Percentiles rank a stretch among this genome's conserved stretches.
These are phyloP conservation scores for Kazachstania psychrophila DNA, from an alignment of 805 yeast species.

Conservation along the genomic window DNA sequence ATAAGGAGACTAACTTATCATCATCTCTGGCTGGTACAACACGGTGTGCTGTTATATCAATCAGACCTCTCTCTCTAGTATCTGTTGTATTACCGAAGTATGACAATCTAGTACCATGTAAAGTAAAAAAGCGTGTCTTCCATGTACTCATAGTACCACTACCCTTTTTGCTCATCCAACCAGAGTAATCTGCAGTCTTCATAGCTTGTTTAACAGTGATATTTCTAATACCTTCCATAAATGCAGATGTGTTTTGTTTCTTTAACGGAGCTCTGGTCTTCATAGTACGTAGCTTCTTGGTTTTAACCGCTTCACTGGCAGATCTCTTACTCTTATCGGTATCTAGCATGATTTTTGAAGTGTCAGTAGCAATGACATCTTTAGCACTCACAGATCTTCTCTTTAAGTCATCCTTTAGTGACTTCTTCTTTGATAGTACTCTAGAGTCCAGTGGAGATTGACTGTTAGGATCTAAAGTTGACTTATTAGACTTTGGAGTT, in stretches of 20 bases:
- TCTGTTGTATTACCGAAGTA: conserved; percentile 76
- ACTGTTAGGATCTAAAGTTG: conserved; percentile 1
- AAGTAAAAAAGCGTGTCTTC: conserved; percentile 75
- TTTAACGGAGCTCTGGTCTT: conserved; percentile 39
- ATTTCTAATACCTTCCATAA: conserved; percentile 76
- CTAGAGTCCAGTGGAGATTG: background rate
- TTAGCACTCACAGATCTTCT: conserved; percentile 47
- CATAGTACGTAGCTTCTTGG: conserved; percentile 45
- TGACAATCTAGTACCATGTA: conserved; percentile 88
- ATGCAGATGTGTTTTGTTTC: conserved; percentile 67
- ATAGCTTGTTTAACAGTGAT: conserved; percentile 72
- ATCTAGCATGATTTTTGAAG: conserved; percentile 9
- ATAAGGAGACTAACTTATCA: conserved; percentile 74
- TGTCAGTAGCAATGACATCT: conserved; percentile 23
- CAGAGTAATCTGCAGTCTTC: conserved; percentile 65
- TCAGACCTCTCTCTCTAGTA: conserved; percentile 78
- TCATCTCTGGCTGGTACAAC: conserved; percentile 78
- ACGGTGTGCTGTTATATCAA: conserved; percentile 90
- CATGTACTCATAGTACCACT: conserved; percentile 79
- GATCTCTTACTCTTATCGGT: conserved; percentile 32
- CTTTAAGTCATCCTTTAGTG: conserved; percentile 16
- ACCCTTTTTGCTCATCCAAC: conserved; percentile 95
- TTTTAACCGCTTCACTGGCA: conserved; percentile 41
- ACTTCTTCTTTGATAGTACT: conserved; percentile 4
- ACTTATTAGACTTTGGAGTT: conserved; percentile 13